Conservation (phyloP, 495 filamentous ascomycete genomes). For the Hypoxylon cercidicola region DNA sequence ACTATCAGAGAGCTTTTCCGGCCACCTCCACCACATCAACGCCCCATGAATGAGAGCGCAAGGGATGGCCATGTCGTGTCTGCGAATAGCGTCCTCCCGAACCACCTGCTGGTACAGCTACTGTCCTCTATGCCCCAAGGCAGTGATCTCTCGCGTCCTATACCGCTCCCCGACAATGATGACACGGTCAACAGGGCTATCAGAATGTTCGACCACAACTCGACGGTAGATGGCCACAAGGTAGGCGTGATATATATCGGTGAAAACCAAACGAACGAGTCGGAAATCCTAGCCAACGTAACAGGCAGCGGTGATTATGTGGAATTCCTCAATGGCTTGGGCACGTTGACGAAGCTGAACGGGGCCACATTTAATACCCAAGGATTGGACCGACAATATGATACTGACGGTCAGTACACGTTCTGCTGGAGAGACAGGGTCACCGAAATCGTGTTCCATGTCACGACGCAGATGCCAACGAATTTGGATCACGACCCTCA, state of each 20-base stretch:
- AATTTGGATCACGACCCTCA: slow-evolving; percentile 76
- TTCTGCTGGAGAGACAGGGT: slow-evolving; percentile 95
- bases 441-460: slow-evolving; percentile 94
- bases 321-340: slow-evolving; percentile 81
- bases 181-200: slow-evolving; percentile 81
- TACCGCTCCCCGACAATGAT: slow-evolving; percentile 86
- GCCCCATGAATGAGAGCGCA: slow-evolving; percentile 49
- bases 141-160: slow-evolving; percentile 69
- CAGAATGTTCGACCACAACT: slow-evolving; percentile 81
- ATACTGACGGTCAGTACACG: slow-evolving; percentile 84
- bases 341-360: slow-evolving; percentile 79
- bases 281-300: slow-evolving; percentile 85
- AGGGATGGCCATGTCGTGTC: slow-evolving; percentile 55
- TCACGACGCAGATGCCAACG: slow-evolving; percentile 96
- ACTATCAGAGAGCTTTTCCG: slow-evolving; percentile 77
- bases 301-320: slow-evolving; percentile 86
- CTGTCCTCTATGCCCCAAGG: slow-evolving; percentile 75
- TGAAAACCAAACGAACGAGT: slow-evolving; percentile 80
- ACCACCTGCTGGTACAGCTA: slow-evolving; percentile 84
- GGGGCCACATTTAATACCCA: slow-evolving; percentile 91
- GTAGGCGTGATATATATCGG: slow-evolving; percentile 93
- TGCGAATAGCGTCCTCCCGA: slow-evolving; percentile 72
- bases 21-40: slow-evolving; percentile 73
- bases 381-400: slow-evolving; percentile 79
- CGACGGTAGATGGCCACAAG: slow-evolving; percentile 94